These are phyloP conservation scores for Abelmoschus esculentus DNA, from an alignment of 345 rosid genomes.

Conservation along the genomic window DNA sequence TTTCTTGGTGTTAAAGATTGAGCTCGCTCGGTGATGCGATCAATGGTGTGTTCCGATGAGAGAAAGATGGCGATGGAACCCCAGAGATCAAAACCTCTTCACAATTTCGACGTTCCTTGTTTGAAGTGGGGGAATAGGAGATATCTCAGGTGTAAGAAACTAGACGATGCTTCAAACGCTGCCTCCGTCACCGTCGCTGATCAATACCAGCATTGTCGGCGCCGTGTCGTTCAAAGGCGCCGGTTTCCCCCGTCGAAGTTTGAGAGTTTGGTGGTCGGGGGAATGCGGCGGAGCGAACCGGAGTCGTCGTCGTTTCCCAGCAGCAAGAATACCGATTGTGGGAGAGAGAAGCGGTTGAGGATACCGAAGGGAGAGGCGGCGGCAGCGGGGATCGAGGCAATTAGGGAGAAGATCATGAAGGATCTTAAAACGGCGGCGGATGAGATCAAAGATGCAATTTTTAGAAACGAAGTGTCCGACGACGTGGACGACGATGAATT, in stretches of 20 bases:
- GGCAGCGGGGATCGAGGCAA: constrained; percentile 58
- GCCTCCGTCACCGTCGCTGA: constrained; percentile 15
- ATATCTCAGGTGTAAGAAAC: constrained; percentile 36
- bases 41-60: constrained; percentile 35
- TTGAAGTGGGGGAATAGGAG: constrained; percentile 49
- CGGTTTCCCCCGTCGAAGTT: constrained; percentile 30
- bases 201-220: constrained; percentile 15
- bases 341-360: constrained; percentile 15
- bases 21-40: constrained; percentile 10
- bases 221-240: constrained; percentile 10
- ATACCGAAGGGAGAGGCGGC: constrained; percentile 19
- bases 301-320: constrained; percentile 12
- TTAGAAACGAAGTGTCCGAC: constrained; percentile 24
- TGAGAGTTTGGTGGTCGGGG: not conserved
- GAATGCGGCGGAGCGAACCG: constrained; percentile 12
- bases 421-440: constrained; percentile 47
- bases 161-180: constrained; percentile 11
- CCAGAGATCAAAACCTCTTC: constrained; percentile 48
- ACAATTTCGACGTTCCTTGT: constrained; percentile 42
- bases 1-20: not conserved
- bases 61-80: constrained; percentile 29
- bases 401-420: constrained; percentile 45
- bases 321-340: not conserved
- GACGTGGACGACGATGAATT: constrained; percentile 18
- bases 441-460: constrained; percentile 36